Evolutionary conservation across 1,284 basidiomycete genomes (phyloP).

Genomic region (Mycena sp.): DNA sequence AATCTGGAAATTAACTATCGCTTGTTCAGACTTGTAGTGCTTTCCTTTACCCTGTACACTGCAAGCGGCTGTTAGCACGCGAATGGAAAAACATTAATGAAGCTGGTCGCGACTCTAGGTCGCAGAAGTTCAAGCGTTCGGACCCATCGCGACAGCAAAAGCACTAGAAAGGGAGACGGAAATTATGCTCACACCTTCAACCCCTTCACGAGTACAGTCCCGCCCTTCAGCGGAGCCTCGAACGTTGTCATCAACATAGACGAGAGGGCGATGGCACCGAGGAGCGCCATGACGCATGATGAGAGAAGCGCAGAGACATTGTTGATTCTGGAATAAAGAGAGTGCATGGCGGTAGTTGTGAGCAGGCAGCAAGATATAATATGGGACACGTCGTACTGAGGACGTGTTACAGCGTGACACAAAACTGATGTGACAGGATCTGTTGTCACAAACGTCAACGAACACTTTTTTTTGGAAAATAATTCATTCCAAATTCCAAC

Average conservation of each 20-base stretch:
- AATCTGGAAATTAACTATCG: constrained; percentile 81
- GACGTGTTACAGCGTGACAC: constrained; percentile 9
- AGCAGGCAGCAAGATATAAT: too few species aligned
- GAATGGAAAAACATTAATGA: too few species aligned
- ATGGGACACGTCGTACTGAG: too few species aligned
- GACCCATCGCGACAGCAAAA: too few species aligned
- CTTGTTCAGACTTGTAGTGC: constrained; percentile 73
- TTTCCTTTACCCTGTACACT: constrained; percentile 64
- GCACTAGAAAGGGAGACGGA: too few species aligned
- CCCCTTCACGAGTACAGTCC: constrained; percentile 16
- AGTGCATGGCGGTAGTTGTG: constrained; percentile 63
- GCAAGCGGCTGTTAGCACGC: not conserved
- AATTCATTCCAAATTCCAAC: too few species aligned
- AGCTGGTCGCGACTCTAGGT: too few species aligned
- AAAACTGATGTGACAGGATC: too few species aligned
- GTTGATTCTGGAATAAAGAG: constrained; percentile 73
- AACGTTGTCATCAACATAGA: constrained; percentile 61
- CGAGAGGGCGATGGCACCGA: constrained; percentile 77
- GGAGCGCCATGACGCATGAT: constrained; percentile 81
- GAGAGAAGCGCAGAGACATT: constrained; percentile 80
- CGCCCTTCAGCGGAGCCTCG: constrained; percentile 41
- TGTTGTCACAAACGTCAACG: too few species aligned
- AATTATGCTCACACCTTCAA: constrained; percentile 66
- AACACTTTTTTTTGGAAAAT: too few species aligned
- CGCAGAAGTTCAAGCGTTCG: too few species aligned